A percentile compares a stretch with the other conserved stretches of the same genome.
phyloP scores from a whole-genome alignment of 768 basidiomycete species.

The Russula brevipes region DNA sequence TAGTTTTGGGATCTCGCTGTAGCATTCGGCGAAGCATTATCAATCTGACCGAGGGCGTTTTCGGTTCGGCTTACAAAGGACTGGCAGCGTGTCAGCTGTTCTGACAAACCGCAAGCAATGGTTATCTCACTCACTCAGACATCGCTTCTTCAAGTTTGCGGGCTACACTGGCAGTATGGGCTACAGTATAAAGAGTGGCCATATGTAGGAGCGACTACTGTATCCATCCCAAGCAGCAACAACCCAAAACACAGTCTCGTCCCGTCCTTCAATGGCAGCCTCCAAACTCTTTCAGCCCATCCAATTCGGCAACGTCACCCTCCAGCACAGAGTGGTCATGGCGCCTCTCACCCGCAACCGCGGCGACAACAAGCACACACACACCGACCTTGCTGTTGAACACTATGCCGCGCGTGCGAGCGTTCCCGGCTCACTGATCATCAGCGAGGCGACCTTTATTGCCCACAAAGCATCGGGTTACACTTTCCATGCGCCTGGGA shows the following conservation, averaged over 20 bases:
- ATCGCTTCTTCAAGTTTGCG: no score
- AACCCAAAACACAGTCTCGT: neutral
- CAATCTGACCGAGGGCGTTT: no score
- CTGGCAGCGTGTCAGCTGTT: no score
- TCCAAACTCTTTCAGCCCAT: conserved; percentile 43
- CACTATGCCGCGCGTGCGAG: conserved; percentile 48
- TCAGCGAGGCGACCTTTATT: conserved; percentile 56
- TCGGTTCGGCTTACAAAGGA: no score
- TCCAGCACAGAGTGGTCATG: conserved; percentile 50
- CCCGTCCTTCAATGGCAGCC: neutral
- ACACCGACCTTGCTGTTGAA: conserved; percentile 34
- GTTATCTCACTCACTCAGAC: no score
- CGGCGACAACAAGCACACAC: conserved; percentile 35
- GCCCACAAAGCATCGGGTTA: conserved; percentile 45
- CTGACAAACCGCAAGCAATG: no score
- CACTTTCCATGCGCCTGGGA: conserved; percentile 35
- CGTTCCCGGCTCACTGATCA: conserved; percentile 32
- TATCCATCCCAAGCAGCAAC: no score
- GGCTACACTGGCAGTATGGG: no score
- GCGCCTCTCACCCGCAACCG: conserved; percentile 49
- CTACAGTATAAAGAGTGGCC: no score
- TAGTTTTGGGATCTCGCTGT: no score
- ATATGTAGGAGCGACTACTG: no score
- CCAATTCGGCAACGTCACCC: conserved; percentile 37
- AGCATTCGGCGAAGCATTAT: no score